phyloP scores from a whole-genome alignment of 768 basidiomycete species.

The Lactifluus rugatus region DNA sequence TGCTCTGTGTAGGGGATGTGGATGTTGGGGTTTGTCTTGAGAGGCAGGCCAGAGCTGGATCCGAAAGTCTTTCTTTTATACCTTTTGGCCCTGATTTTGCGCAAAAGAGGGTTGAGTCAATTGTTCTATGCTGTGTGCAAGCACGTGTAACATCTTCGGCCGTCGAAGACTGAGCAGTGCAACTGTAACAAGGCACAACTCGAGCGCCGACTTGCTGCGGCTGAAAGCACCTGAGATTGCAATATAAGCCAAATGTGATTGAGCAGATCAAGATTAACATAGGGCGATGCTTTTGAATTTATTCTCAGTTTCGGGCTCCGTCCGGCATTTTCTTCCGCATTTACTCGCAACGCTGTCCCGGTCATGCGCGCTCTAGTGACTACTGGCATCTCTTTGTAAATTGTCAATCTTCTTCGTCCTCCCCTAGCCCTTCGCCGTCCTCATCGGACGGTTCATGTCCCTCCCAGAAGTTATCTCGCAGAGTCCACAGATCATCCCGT shows the following conservation, averaged over 20 bases:
- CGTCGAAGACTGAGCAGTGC: not conserved
- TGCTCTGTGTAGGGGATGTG: not conserved
- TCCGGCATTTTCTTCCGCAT: too few relatives aligned
- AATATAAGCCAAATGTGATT: too few relatives aligned
- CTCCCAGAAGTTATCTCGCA: conserved; percentile 16
- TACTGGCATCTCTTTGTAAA: not conserved
- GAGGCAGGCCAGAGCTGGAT: not conserved
- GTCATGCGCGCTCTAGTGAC: conserved; percentile 8
- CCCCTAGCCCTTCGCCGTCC: not conserved
- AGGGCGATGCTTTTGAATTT: too few relatives aligned
- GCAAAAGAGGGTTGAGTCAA: conserved; percentile 9
- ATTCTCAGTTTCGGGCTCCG: too few relatives aligned
- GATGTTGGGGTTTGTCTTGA: not conserved
- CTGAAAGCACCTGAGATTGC: too few relatives aligned
- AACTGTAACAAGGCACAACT: not conserved
- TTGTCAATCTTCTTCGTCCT: conserved; percentile 10
- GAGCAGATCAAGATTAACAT: too few relatives aligned
- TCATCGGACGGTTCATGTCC: not conserved
- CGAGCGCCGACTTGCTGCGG: not conserved
- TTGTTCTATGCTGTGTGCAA: not conserved
- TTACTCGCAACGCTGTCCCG: too few relatives aligned
- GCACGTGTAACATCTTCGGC: conserved; percentile 3
- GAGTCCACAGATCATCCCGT: conserved; percentile 14
- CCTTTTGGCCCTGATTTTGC: too few relatives aligned
- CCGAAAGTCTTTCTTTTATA: not conserved